Base-by-base conservation (phyloP, 2,329 filamentous ascomycete species). In the Xylariomycetidae sp. region DNA sequence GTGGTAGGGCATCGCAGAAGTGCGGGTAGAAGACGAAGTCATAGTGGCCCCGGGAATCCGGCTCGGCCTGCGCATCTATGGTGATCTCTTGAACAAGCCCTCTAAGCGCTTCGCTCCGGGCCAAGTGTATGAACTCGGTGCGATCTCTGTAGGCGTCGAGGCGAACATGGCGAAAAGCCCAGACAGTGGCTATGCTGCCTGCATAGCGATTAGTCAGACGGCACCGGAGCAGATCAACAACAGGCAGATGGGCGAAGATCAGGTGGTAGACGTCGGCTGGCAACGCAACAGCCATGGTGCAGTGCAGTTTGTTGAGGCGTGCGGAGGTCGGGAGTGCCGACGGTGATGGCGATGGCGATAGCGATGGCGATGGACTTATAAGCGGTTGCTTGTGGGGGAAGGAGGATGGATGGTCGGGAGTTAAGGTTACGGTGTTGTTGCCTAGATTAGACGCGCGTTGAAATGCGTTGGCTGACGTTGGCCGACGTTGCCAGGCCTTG, bases 11-110 rank as follows among this genome's bases (percentile, higher is more conserved):
- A 16, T 13, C 23, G 15, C 23, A 28, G 31, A 40, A 25, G 12
- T 13, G 12, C 15, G 26, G 17, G 17, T 13, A n/a, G 29, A 20
- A 22, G 7, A 6, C 12, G 29, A 22, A 22, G n/a, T n/a, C n/a
- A n/a, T n/a, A n/a, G n/a, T n/a, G n/a, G n/a, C n/a, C n/a, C n/a
- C n/a, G 19, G 17, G 15, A 31, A n/a, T 35, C 24, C 10, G 29
- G 25, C n/a, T 31, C 31, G 12, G 31, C 24, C 31, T 29, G 36
- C 4, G 29, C 22, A 29, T 34, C 26, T 9, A 40, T 29, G 3
- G 31, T 37, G 25, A 40, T 18, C 29, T 37, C 38, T 12, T 19
- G 30, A 10, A 40, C 38, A 5, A 28, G 20, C 8, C 10, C 24
- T 19, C 34, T 31, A 12, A 40, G 25, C 9, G 12, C 8, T 7